phyloP scores from a whole-genome alignment of 2,329 filamentous ascomycete genomes.

The Anisogramma anomala region DNA sequence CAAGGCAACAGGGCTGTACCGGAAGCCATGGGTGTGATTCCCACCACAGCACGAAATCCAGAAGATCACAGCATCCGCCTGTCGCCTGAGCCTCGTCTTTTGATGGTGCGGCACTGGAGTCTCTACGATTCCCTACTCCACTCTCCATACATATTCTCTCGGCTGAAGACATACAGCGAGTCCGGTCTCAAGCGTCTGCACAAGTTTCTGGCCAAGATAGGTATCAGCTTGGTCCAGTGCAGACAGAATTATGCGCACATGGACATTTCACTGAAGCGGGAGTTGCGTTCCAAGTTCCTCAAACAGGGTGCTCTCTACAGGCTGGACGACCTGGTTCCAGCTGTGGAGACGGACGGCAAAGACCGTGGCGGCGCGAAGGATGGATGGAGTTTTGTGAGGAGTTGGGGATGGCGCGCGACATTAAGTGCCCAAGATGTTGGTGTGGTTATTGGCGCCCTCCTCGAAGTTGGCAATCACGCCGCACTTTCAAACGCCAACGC shows the following conservation, averaged over 20 bases:
- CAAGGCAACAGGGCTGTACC: conserved; percentile 40
- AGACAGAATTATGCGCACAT: conserved; percentile 96
- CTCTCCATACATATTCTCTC: conserved; percentile 84
- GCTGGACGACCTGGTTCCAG: conserved; percentile 82
- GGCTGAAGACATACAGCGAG: conserved; percentile 91
- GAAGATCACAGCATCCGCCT: conserved; percentile 87
- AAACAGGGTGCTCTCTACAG: conserved; percentile 92
- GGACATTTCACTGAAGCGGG: conserved; percentile 93
- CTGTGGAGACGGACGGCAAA: conserved; percentile 57
- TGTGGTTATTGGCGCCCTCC: conserved; percentile 80
- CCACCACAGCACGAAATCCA: conserved; percentile 75
- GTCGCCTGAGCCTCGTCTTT: conserved; percentile 85
- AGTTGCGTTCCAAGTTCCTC: conserved; percentile 70
- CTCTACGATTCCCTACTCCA: conserved; percentile 98
- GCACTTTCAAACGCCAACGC: conserved; percentile 24
- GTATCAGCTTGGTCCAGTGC: conserved; percentile 84
- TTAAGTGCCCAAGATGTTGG: conserved; percentile 87
- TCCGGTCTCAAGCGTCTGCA: conserved; percentile 77
- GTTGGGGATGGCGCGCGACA: conserved; percentile 96
- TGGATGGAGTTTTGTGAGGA: conserved; percentile 93
- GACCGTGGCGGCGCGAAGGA: conserved; percentile 66
- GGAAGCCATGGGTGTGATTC: conserved; percentile 71
- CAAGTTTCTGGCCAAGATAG: conserved; percentile 96
- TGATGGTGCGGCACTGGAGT: conserved; percentile 92
- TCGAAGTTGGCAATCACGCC: conserved; percentile 69